Conservation (phyloP, 768 basidiomycete genomes). For the Rossbeevera mucosa region DNA sequence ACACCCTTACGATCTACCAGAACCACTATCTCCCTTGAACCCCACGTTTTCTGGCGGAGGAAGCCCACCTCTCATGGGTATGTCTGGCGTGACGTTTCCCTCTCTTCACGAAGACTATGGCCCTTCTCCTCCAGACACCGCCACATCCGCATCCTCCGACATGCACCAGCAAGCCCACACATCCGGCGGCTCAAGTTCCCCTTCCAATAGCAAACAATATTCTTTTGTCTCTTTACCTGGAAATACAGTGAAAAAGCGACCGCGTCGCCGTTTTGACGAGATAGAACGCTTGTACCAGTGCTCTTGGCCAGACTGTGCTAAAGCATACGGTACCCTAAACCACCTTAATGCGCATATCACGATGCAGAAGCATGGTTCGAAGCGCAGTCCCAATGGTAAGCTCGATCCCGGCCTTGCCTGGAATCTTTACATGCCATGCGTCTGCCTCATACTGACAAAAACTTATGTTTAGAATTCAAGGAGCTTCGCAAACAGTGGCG, state of each 20-base stretch:
- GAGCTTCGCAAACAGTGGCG: conserved; percentile 96
- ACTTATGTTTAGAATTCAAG: conserved; percentile 74
- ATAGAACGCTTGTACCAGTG: conserved; percentile 92
- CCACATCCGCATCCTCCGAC: conserved; percentile 51
- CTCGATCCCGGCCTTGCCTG: conserved; percentile 1
- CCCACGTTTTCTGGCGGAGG: conserved; percentile 46
- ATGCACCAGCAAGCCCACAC: conserved; percentile 19
- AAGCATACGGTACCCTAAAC: conserved; percentile 92
- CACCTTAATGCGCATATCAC: conserved; percentile 97
- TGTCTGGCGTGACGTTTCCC: conserved; percentile 37
- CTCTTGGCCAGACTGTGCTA: conserved; percentile 71
- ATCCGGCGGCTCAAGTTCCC: conserved; percentile 25
- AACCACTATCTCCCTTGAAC: conserved; percentile 53
- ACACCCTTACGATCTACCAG: conserved; percentile 38
- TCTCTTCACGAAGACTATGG: conserved; percentile 50
- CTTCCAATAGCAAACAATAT: conserved; percentile 62
- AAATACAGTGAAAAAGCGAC: conserved; percentile 77
- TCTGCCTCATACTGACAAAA: conserved; percentile 9
- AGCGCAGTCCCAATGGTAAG: conserved; percentile 87
- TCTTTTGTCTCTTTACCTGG: conserved; percentile 80
- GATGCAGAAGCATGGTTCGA: conserved; percentile 95
- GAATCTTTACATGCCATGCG: not conserved
- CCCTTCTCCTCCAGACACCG: conserved; percentile 58
- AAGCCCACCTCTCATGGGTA: conserved; percentile 32
- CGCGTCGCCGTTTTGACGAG: conserved; percentile 87